Base-by-base conservation (phyloP, 176 grass and related monocot species). In the Oryza nivara region DNA sequence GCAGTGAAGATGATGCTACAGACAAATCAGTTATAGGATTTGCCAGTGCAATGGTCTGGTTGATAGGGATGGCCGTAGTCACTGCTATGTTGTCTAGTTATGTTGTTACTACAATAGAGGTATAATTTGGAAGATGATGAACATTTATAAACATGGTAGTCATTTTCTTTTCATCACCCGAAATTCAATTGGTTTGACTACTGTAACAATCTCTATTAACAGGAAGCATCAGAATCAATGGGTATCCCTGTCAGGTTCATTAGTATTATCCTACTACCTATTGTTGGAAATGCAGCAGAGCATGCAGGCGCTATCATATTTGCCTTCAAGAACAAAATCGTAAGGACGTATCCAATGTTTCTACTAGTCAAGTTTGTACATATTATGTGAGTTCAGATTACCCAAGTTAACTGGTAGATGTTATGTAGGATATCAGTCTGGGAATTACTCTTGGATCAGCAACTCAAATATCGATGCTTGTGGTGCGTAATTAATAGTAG, bases 201-300 rank as follows among this genome's bases (percentile, higher is more conserved):
- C 56, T 67, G 7, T 20, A 48, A 77, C 68, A 80, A 43, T 35
- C 67, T 69, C 7, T 56, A 54, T 82, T 77, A 28, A 36, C 54
- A 86, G 86, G 90, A 76, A 82, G 86, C 69, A 68, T 89, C 90
- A 26, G 77, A 83, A 5, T 86, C 82, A 7, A 30, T 88, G 40
- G 86, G 72, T 34, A 78, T 88, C 28, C 28, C 87, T 16, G 75
- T 92, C 30, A 81, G 87, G 48, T 92, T 92, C 44, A 75, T 80
- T 41, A 81, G 87, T 70, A n/a, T 92, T 58, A 89, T 92, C 75
- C 54, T 92, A 35, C 70, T 92, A 58, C 87, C 87, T 22, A 77
- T 87, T 81, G 87, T 83, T 81, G 91, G 91, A 87, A 92, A 92
- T 87, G 90, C 90, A 65, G 80, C 86, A 44, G 83, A 89, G 77